Evolutionary conservation across 2,329 filamentous ascomycete species (phyloP), one percentile per base, ranked within the genome.

Genomic region (Beauveria sp.): DNA sequence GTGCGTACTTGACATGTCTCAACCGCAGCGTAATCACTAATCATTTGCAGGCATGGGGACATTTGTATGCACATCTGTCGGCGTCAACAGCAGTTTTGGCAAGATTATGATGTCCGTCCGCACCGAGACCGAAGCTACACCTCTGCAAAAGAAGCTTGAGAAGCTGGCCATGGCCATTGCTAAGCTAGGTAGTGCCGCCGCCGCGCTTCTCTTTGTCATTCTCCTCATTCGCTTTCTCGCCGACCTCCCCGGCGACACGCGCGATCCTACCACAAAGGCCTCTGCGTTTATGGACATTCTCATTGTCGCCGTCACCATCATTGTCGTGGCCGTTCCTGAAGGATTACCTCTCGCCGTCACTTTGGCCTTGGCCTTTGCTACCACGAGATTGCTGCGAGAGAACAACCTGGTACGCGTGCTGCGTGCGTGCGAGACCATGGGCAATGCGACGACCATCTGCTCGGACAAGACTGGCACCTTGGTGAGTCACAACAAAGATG

Each of bases 181-280:
- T n/a, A 75, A 72, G 63, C 63, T 72, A 28, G 82, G 82, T 30
- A 84, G 87, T 66, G 84, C 84, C 60, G 86, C 90, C 37, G 89
- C 89, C 50, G 73, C 89, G 16, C 73, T 92, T 8, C 79, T 93
- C 22, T 93, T 94, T 70, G 75, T 91, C 57, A 87, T 91, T 26
- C 78, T 92, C 14, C 84, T 92, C 67, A 90, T 93, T 76, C 87
- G 90, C 68, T 93, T 92, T 70, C 76, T 90, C 26, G 86, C 82
- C 40, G 73, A 80, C 18, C 79, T 93, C 8, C 80, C 81, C 5
- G 68, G 75, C 41, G 85, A 83, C 67, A 48, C 66, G 24, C 70
- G 65, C 0, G 73, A 76, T 0, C 75, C 84, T 1, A 77, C 83
- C 0, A 74, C 81, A 55, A 91, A 91, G 73, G 75, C 70, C 0